Evolutionary conservation across 345 rosid species (phyloP), one percentile per base, ranked within the genome.

Genomic region (Lumnitzera littorea): DNA sequence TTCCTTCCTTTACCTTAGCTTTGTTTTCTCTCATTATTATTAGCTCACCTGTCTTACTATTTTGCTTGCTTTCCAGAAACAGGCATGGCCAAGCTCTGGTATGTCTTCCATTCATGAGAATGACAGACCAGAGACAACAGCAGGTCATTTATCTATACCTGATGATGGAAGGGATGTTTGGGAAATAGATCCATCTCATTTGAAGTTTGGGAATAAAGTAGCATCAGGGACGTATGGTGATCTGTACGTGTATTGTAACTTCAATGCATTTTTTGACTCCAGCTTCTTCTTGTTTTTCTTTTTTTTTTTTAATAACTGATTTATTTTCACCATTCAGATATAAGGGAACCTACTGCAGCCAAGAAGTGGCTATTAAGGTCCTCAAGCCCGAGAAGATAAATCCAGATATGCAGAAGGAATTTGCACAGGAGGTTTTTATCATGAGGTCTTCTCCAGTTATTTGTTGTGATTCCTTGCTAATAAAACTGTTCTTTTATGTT

Each of bases 331-430:
- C 54, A 27, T 67, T 36, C 80, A 82, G 86, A 74, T 78, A 71
- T 60, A 82, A 70, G 72, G 83, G 86, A 61, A 70, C 74, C 16
- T 78, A 71, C 66, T 65, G 62, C 64, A 62, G 81, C 70, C 80
- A 78, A 75, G 82, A 74, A 65, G 86, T 82, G 61, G 83, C 82
- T 58, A 78, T 82, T 61, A 82, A 82, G 65, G 76, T 76, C 63
- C 70, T 82, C 31, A 67, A 64, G 65, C 61, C 49, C 5, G 86
- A 82, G 62, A 72, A 73, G 65, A 68, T 74, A 61, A 72, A 67
- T 58, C 70, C 72, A 14, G 72, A 74, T 54, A 63, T 74, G 56
- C 73, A 12, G 55, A 76, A 53, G 53, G 86, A 82, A 55, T 82
- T 82, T 70, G 71, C 76, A 51, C 82, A 78, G 72, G 86, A 82